Percentiles rank a stretch among this genome's conserved stretches.
Evolutionary conservation across 1,139 yeast genomes (phyloP).

Genomic region (Entelexis sorbosivorans): DNA sequence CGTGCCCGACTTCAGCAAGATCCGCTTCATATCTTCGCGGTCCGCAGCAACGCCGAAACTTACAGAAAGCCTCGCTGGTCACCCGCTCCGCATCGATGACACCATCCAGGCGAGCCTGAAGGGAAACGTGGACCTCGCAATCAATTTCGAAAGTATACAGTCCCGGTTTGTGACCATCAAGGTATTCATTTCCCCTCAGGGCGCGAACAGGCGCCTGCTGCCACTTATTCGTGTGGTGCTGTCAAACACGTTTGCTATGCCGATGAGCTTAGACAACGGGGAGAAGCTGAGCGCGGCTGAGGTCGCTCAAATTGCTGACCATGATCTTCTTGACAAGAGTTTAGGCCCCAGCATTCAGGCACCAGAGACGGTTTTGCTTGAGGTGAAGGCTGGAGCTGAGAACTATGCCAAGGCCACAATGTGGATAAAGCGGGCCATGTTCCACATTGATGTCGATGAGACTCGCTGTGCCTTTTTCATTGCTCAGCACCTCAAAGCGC

Average conservation of each 20-base stretch:
- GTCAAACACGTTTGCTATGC: constrained; percentile 57
- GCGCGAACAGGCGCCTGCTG: constrained; percentile 46
- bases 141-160: constrained; percentile 69
- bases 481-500: constrained; percentile 61
- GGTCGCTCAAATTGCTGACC: constrained; percentile 59
- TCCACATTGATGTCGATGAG: constrained; percentile 58
- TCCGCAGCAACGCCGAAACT: constrained; percentile 44
- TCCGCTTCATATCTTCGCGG: constrained; percentile 58
- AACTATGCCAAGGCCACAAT: constrained; percentile 60
- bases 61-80: constrained; percentile 21
- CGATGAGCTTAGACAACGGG: constrained; percentile 57
- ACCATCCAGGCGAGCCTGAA: constrained; percentile 7
- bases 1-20: constrained; percentile 64
- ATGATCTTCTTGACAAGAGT: constrained; percentile 47
- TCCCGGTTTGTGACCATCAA: constrained; percentile 73
- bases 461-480: constrained; percentile 57
- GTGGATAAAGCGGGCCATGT: constrained; percentile 63
- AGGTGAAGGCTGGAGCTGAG: constrained; percentile 48
- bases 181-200: constrained; percentile 45
- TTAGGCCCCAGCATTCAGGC: constrained; percentile 46
- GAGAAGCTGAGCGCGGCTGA: constrained; percentile 52
- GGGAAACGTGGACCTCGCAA: constrained; percentile 40
- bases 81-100: constrained; percentile 28
- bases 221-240: constrained; percentile 53
- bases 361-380: constrained; percentile 45